phyloP scores from a whole-genome alignment of 768 basidiomycete genomes.

The Russula compacta region DNA sequence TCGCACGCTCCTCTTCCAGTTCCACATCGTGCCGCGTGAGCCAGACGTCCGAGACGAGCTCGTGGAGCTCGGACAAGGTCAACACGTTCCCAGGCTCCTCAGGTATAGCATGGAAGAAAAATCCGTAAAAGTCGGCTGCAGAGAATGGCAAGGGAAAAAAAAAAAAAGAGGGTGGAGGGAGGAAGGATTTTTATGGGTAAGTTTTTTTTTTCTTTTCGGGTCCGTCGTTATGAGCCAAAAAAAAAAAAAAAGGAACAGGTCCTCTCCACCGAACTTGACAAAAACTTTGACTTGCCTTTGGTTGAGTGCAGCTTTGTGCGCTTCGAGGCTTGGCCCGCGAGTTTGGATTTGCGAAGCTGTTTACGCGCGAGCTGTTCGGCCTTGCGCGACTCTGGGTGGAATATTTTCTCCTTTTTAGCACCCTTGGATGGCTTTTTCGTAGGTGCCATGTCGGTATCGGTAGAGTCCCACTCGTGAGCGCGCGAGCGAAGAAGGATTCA shows the following conservation, averaged over 20 bases:
- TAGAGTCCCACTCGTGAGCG: background rate
- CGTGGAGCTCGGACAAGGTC: constrained; percentile 57
- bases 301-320: constrained; percentile 47
- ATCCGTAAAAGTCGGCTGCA: constrained; percentile 61
- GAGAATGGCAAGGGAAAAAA: background rate
- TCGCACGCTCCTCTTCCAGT: constrained; percentile 48
- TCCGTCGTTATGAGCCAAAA: too few species aligned
- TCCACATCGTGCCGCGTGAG: constrained; percentile 61
- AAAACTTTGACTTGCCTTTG: constrained; percentile 34
- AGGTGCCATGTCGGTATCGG: constrained; percentile 4
- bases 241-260: too few species aligned
- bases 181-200: too few species aligned
- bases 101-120: constrained; percentile 68
- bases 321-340: constrained; percentile 46
- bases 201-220: too few species aligned
- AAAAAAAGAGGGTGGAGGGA: background rate
- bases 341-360: constrained; percentile 58
- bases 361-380: constrained; percentile 64
- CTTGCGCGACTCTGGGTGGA: constrained; percentile 78
- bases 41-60: constrained; percentile 59
- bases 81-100: constrained; percentile 37
- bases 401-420: constrained; percentile 64
- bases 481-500: too few species aligned
- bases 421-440: constrained; percentile 7
- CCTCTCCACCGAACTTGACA: too few species aligned